phyloP scores from a whole-genome alignment of 192 early-diverging fungal genomes.

The Podila verticillata region DNA sequence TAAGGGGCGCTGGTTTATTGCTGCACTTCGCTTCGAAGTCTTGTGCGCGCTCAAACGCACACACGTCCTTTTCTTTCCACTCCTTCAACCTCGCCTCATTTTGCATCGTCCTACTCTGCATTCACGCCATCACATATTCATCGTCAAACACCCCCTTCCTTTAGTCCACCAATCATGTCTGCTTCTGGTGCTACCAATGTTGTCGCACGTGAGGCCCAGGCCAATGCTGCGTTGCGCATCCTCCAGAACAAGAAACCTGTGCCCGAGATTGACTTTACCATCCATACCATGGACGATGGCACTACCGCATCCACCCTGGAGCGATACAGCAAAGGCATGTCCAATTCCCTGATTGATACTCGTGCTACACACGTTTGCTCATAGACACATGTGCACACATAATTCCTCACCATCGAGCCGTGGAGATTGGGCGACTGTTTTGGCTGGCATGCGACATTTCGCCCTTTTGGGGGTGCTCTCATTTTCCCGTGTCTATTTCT shows the following conservation, averaged over 20 bases:
- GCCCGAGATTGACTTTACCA: constrained; percentile 80
- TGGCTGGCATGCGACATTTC: neutral
- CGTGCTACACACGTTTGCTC: no score
- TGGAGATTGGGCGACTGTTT: no score
- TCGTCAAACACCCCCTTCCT: no score
- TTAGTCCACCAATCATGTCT: no score
- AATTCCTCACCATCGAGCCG: no score
- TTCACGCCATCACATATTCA: no score
- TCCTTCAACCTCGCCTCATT: no score
- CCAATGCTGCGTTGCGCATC: constrained; percentile 48
- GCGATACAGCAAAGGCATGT: constrained; percentile 80
- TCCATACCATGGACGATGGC: constrained; percentile 80
- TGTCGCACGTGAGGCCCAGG: constrained; percentile 43
- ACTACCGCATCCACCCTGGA: constrained; percentile 76
- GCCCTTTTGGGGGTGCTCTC: constrained; percentile 4
- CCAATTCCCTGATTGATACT: no score
- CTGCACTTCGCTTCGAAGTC: neutral
- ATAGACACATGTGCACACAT: neutral
- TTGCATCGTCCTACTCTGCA: no score
- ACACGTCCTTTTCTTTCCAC: no score
- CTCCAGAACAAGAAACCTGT: constrained; percentile 56
- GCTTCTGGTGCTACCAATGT: neutral
- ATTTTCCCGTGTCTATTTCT: constrained; percentile 4
- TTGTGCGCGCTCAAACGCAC: no score
- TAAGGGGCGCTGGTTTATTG: neutral